These are phyloP conservation scores for Xylariaceae sp. DNA, from an alignment of 2,329 filamentous ascomycete species.

Conservation along the genomic window DNA sequence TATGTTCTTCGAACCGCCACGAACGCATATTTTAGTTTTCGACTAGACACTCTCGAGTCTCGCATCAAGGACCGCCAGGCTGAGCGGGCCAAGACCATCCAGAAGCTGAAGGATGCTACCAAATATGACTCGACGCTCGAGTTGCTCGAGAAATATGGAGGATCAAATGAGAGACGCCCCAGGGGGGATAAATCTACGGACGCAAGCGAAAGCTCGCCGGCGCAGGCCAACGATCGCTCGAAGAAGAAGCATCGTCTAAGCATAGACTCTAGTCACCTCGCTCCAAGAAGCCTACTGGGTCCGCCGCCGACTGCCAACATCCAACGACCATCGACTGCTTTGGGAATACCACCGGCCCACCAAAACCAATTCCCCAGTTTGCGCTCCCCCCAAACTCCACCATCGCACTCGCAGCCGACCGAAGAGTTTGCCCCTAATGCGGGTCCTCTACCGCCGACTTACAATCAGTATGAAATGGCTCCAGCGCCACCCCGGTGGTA, in stretches of 20 bases:
- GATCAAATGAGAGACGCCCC: conserved; percentile 47
- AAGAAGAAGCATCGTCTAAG: conserved; percentile 29
- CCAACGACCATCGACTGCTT: conserved; percentile 36
- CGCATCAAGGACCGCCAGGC: conserved; percentile 69
- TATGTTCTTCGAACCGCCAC: conserved; percentile 64
- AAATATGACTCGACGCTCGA: conserved; percentile 94
- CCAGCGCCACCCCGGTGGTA: conserved; percentile 67
- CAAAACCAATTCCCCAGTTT: conserved; percentile 16
- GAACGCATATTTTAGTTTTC: conserved; percentile 71
- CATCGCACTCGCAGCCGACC: conserved; percentile 22
- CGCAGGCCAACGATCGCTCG: conserved; percentile 22
- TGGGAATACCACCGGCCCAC: conserved; percentile 29
- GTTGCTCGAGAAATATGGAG: conserved; percentile 89
- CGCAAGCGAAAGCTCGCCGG: conserved; percentile 19
- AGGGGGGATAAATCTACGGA: conserved; percentile 29
- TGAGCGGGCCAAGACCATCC: conserved; percentile 80
- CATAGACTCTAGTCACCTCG: conserved; percentile 21
- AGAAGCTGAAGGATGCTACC: conserved; percentile 89
- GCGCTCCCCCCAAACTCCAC: conserved; percentile 21
- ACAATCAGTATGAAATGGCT: conserved; percentile 33
- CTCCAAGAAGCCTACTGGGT: conserved; percentile 43
- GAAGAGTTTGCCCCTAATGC: conserved; percentile 29
- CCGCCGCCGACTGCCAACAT: conserved; percentile 62
- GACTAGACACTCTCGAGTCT: conserved; percentile 62
- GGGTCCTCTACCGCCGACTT: conserved; percentile 24